A percentile compares a stretch with the other conserved stretches of the same genome.
These are phyloP conservation scores for Breynia disticha DNA, from an alignment of 441 rosid genomes.

Conservation along the genomic window DNA sequence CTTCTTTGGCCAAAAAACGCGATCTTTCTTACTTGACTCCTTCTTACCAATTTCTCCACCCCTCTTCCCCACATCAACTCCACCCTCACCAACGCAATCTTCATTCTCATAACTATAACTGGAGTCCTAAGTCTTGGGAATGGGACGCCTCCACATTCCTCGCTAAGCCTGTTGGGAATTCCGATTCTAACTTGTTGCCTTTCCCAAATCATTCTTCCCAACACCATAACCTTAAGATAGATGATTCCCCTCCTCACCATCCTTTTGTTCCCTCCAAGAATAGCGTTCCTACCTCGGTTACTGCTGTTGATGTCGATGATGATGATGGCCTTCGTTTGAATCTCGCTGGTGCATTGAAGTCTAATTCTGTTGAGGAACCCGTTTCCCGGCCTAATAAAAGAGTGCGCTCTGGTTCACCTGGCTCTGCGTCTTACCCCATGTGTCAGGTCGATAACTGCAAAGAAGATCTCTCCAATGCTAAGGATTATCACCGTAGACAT, in stretches of 20 bases:
- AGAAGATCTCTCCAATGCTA: slow-evolving; percentile 68
- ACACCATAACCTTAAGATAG: slow-evolving; percentile 7
- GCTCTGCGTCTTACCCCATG: slow-evolving; percentile 29
- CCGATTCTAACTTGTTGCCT: too few relatives aligned
- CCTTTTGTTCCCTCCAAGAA: too few relatives aligned
- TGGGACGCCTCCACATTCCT: slow-evolving; percentile 69
- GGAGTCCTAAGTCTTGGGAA: slow-evolving; percentile 70
- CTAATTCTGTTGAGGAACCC: slow-evolving; percentile 18
- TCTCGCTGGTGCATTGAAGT: too few relatives aligned
- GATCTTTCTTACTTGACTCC: slow-evolving; percentile 39
- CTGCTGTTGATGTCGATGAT: too few relatives aligned
- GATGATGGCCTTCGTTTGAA: too few relatives aligned
- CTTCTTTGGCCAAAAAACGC: slow-evolving; percentile 52
- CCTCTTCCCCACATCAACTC: background rate
- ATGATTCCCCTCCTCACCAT: background rate
- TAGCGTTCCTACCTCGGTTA: too few relatives aligned
- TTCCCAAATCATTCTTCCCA: slow-evolving; percentile 2
- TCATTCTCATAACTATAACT: slow-evolving; percentile 29
- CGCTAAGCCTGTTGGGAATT: slow-evolving; percentile 35
- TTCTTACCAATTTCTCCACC: slow-evolving; percentile 28
- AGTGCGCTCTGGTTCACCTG: slow-evolving; percentile 72
- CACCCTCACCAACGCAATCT: slow-evolving; percentile 23
- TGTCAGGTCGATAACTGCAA: slow-evolving; percentile 85
- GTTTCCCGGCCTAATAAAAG: slow-evolving; percentile 49
- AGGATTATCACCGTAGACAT: slow-evolving; percentile 88